phyloP scores from a whole-genome alignment of 23 red algal genomes.

The Agarophyton chilense region DNA sequence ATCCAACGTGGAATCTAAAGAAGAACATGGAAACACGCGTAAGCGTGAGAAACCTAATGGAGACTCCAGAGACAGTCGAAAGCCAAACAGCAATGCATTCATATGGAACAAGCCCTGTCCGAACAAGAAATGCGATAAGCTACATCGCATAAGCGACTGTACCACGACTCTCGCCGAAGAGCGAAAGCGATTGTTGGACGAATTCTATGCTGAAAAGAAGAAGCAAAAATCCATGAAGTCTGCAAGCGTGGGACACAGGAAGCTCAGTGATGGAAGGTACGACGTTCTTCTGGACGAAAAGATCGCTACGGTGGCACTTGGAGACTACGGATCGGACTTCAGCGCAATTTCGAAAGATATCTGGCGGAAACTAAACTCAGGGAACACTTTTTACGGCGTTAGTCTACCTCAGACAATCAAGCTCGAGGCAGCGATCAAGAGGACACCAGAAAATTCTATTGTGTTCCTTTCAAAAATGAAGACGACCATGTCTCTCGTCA shows the following conservation, averaged over 20 bases:
- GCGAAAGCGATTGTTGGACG: neutral
- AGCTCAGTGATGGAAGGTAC: neutral
- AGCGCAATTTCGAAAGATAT: too few species aligned
- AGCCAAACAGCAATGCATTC: neutral
- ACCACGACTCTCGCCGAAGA: neutral
- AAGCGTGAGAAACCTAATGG: neutral
- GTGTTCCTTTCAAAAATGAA: neutral
- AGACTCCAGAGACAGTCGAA: neutral
- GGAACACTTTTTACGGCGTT: too few species aligned
- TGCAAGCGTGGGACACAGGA: neutral
- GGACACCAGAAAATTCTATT: neutral
- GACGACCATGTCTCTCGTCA: neutral
- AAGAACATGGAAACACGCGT: too few species aligned
- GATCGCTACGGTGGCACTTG: neutral
- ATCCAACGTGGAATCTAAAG: neutral
- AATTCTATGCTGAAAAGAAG: neutral
- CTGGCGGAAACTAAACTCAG: too few species aligned
- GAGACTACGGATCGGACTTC: slow-evolving; percentile 4
- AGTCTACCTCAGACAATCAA: too few species aligned
- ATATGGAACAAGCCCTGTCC: neutral
- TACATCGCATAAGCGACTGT: neutral
- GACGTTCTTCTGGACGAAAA: neutral
- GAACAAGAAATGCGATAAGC: neutral
- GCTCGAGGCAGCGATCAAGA: neutral
- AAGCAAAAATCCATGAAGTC: neutral